Evolutionary conservation across 2,329 filamentous ascomycete species (phyloP), one percentile per base, ranked within the genome.

Genomic region (Cordyceps militaris): DNA sequence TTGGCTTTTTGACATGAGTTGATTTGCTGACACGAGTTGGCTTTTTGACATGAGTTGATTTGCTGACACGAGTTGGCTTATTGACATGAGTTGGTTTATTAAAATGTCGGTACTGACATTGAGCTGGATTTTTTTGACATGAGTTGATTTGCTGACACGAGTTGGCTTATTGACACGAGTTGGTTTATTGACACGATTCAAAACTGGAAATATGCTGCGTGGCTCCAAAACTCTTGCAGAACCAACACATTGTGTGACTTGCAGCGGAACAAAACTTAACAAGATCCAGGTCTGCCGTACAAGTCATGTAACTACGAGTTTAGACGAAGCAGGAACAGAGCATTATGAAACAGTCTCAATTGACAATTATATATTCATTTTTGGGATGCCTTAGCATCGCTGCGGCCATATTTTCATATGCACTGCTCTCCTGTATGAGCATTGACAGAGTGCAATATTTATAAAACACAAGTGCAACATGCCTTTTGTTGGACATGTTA

Each of bases 391-490:
- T 47, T 56, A 36, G 46, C 44, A 49, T 56, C 19, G 36, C 21
- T 32, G 34, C 21, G 44, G 32, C 21, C n/a, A 48, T 30, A 40
- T 42, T 42, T 23, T 19, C 43, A 56, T 43, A 30, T 49, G 52
- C 54, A 43, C 54, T 56, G 32, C 32, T 49, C 36, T 44, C 30
- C 43, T 28, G 34, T 34, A 56, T 49, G 21, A 42, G 24, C 44
- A 56, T 34, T 11, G 21, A 56, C 46, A 32, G 30, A 26, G 19
- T 57, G 54, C 54, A 49, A 57, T 57, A 57, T 43, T 46, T 49
- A 43, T 49, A 48, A 57, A 48, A 56, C 54, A 50, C 50, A 24
- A 57, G 38, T 49, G 54, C 46, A 50, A 43, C 54, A 49, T 49
- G 34, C 11, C 44, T 24, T 13, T 34, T 2, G 21, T 16, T 8